phyloP scores from a whole-genome alignment of 225 moss, liverwort and hornwort genomes.

The Polytrichum commune region DNA sequence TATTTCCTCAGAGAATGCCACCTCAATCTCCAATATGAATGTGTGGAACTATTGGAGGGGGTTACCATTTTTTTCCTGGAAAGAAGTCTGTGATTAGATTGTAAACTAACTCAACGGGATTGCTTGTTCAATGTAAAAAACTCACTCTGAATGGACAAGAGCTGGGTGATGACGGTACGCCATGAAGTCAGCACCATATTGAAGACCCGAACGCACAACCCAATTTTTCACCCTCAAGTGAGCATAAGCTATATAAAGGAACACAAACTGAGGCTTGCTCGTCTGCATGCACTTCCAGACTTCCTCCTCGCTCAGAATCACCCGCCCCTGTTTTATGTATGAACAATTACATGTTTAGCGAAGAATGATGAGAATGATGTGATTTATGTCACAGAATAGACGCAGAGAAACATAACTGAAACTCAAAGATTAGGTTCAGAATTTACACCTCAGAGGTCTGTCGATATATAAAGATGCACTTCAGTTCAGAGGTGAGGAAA shows the following conservation, averaged over 20 bases:
- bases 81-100: too few relatives aligned
- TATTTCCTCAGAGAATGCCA: too few relatives aligned
- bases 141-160: slow-evolving; percentile 86
- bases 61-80: too few relatives aligned
- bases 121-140: background rate
- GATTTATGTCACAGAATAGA: background rate
- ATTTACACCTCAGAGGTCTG: slow-evolving; percentile 41
- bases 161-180: slow-evolving; percentile 95
- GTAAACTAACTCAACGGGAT: too few relatives aligned
- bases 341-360: too few relatives aligned
- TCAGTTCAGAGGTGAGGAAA: slow-evolving; percentile 60
- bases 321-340: slow-evolving; percentile 40
- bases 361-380: background rate
- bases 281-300: slow-evolving; percentile 65
- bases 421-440: too few relatives aligned
- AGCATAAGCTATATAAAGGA: slow-evolving; percentile 66
- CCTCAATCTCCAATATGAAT: too few relatives aligned
- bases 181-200: slow-evolving; percentile 96
- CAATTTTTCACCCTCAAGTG: slow-evolving; percentile 75
- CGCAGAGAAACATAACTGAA: background rate
- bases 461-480: slow-evolving; percentile 56
- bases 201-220: slow-evolving; percentile 90
- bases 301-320: slow-evolving; percentile 42
- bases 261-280: slow-evolving; percentile 48
- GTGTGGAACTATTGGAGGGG: too few relatives aligned